Base-by-base conservation (phyloP, 129 eudicot genomes). In the Flaveria robusta region DNA sequence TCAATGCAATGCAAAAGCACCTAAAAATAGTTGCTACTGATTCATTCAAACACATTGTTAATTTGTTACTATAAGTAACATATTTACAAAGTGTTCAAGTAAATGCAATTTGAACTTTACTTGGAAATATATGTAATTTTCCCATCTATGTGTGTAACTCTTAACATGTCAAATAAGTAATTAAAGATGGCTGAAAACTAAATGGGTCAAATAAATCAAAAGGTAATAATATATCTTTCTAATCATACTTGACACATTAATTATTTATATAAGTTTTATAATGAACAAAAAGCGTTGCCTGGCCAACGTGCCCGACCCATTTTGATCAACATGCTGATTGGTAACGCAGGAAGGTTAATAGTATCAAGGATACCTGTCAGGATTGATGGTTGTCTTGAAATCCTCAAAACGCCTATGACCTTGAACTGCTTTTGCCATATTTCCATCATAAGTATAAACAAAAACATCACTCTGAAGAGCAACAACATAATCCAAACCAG, bases 371-470 rank as follows among this genome's bases (percentile, higher is more conserved):
- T 90, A 94, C 98, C 98, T 94, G 84, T 95, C 94, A 13, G 99
- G 97, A 84, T 87, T 85, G 24, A 95, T 87, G 64, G 99, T 95
- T 79, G 87, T 95, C 90, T 89, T 89, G 78, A 95, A 95, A 74
- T 85, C 84, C 83, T 95, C 96, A 74, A 91, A 95, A 4, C 97
- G 85, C 70, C 97, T 81, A 77, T 91, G 99, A 63, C 99, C 97
- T 85, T 91, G 91, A 50, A 91, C 99, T 6, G 99, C 99, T 83
- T 95, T 95, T 2, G 99, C 96, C 99, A 95, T 95, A 77, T 95
- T 95, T 50, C 99, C 95, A 84, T 95, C 99, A 62, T 91, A 95
- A 18, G 99, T 95, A 79, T 91, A 95, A 43, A 95, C 94, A 47
- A 95, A 95, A 52, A 91, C 97, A 69, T 95, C 86, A 77, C 99